phyloP scores from a whole-genome alignment of 805 yeast genomes.

The Candida argentea region DNA sequence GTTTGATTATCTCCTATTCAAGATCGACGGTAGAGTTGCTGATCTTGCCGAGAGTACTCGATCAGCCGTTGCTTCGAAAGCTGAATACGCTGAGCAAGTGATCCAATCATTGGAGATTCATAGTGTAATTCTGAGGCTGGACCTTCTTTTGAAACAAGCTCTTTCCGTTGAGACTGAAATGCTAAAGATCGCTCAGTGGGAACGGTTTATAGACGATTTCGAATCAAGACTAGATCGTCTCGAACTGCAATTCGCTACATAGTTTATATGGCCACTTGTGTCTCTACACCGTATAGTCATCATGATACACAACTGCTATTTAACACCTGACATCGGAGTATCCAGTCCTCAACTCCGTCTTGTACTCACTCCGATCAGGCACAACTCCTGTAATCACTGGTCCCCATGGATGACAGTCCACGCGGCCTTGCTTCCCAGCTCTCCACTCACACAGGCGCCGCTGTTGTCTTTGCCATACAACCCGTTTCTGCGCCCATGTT shows the following conservation, averaged over 20 bases:
- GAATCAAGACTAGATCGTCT: constrained; percentile 8
- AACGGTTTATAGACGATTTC: constrained; percentile 18
- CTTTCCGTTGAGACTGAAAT: constrained; percentile 42
- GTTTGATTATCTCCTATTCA: constrained; percentile 56
- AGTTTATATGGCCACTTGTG: too few species aligned
- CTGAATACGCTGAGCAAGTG: constrained; percentile 15
- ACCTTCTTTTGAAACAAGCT: constrained; percentile 33
- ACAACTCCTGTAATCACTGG: too few species aligned
- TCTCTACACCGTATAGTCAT: too few species aligned
- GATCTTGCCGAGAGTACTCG: constrained; percentile 33
- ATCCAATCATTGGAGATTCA: constrained; percentile 21
- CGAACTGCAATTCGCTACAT: constrained; percentile 10
- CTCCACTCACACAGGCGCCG: too few species aligned
- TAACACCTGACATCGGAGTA: too few species aligned
- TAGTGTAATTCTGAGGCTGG: constrained; percentile 28
- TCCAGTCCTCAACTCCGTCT: too few species aligned
- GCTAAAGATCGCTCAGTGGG: constrained; percentile 43
- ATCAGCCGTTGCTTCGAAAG: constrained; percentile 19
- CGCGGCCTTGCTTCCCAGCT: too few species aligned
- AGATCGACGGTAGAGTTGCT: constrained; percentile 47
- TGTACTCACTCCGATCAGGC: too few species aligned
- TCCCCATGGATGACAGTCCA: too few species aligned
- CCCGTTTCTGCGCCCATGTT: too few species aligned
- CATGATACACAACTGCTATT: too few species aligned
- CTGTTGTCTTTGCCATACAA: too few species aligned